Conservation (phyloP, 2,329 filamentous ascomycete genomes). For the Neophaeococcomyces mojaviensis region DNA sequence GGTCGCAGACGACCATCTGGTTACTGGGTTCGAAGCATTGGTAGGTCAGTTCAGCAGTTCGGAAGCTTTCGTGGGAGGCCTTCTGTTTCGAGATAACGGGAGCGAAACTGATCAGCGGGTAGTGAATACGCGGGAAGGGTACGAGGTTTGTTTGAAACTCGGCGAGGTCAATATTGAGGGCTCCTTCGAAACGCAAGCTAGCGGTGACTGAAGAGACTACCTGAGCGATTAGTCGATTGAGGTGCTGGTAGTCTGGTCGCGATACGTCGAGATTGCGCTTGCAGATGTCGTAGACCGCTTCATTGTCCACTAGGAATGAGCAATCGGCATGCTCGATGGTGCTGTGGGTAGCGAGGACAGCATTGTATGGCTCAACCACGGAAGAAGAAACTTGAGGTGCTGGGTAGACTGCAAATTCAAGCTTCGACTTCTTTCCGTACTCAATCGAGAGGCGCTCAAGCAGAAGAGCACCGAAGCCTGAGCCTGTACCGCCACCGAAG, state of each 20-base stretch:
- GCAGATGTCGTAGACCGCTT: slow-evolving; percentile 63
- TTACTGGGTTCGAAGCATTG: slow-evolving; percentile 62
- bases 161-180: slow-evolving; percentile 60
- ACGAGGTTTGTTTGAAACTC: slow-evolving; percentile 66
- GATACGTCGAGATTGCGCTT: slow-evolving; percentile 57
- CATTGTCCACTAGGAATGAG: slow-evolving; percentile 62
- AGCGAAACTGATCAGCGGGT: slow-evolving; percentile 58
- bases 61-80: slow-evolving; percentile 81
- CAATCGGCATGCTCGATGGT: slow-evolving; percentile 63
- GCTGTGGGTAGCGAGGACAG: slow-evolving; percentile 48
- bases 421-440: slow-evolving; percentile 62
- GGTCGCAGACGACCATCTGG: slow-evolving; percentile 64
- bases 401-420: slow-evolving; percentile 60
- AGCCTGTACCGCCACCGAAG: slow-evolving; percentile 61
- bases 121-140: slow-evolving; percentile 61
- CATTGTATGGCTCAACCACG: slow-evolving; percentile 63
- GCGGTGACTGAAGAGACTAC: slow-evolving; percentile 62
- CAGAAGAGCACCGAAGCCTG: slow-evolving; percentile 58
- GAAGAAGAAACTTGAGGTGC: slow-evolving; percentile 57
- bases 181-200: slow-evolving; percentile 57
- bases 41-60: slow-evolving; percentile 65
- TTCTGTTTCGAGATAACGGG: slow-evolving; percentile 61
- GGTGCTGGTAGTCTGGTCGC: slow-evolving; percentile 56
- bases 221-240: slow-evolving; percentile 60
- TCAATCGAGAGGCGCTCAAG: slow-evolving; percentile 57